phyloP scores from a whole-genome alignment of 1,284 basidiomycete genomes.

The Moniliella sp. region DNA sequence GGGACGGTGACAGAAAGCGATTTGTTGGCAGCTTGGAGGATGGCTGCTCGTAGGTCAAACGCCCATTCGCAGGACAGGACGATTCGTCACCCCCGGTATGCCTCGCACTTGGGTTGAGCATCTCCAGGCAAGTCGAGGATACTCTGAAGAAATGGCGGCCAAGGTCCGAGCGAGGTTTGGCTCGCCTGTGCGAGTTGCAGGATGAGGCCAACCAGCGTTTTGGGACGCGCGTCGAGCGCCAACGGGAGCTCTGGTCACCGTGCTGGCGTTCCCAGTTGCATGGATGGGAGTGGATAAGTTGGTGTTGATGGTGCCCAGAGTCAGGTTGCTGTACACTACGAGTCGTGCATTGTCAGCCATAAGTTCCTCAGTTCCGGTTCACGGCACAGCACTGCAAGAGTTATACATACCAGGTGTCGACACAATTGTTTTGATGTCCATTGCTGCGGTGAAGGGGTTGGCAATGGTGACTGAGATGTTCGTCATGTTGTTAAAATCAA shows the following conservation, averaged over 20 bases:
- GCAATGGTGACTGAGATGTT: conserved; percentile 47
- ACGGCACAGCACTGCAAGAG: no score
- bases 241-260: neutral
- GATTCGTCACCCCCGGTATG: neutral
- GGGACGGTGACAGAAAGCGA: conserved; percentile 42
- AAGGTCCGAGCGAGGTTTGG: neutral
- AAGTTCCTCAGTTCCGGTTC: no score
- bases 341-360: no score
- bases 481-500: no score
- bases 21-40: conserved; percentile 47
- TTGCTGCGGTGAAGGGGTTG: neutral
- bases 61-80: neutral
- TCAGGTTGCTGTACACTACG: conserved; percentile 2
- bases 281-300: conserved; percentile 1
- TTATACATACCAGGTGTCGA: no score
- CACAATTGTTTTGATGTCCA: neutral
- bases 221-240: conserved; percentile 1
- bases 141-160: neutral
- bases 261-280: conserved; percentile 1
- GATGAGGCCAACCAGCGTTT: conserved; percentile 1
- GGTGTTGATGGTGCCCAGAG: conserved; percentile 1
- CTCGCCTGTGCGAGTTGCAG: neutral
- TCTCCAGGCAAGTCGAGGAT: neutral
- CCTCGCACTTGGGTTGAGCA: neutral
- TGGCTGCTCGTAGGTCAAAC: conserved; percentile 39